These are phyloP conservation scores for Neopestalotiopsis sp. DNA, from an alignment of 2,329 filamentous ascomycete species.

Conservation along the genomic window DNA sequence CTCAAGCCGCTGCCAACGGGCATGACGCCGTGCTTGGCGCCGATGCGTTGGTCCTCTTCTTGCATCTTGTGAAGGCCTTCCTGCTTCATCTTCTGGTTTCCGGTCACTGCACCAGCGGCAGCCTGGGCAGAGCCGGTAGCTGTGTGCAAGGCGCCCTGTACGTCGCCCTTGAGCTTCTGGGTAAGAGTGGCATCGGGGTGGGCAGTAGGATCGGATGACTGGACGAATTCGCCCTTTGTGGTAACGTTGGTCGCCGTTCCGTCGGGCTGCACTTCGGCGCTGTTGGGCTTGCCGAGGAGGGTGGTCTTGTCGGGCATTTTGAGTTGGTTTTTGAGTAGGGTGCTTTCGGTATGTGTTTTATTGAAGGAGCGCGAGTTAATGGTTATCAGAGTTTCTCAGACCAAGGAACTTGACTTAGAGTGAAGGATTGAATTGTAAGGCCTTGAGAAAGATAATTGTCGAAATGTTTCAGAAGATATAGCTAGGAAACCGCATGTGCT, in stretches of 20 bases:
- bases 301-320: slow-evolving; percentile 15
- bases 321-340: background rate
- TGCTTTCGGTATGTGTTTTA: background rate
- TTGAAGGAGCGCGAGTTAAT: background rate
- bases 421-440: background rate
- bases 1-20: slow-evolving; percentile 26
- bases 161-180: slow-evolving; percentile 34
- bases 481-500: background rate
- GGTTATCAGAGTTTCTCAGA: background rate
- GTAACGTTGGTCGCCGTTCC: slow-evolving; percentile 23
- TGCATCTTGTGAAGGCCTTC: slow-evolving; percentile 32
- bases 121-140: slow-evolving; percentile 30
- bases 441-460: background rate
- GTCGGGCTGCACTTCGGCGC: slow-evolving; percentile 17
- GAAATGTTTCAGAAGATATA: background rate
- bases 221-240: slow-evolving; percentile 24
- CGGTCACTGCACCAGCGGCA: slow-evolving; percentile 24
- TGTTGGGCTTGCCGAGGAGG: slow-evolving; percentile 16
- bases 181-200: slow-evolving; percentile 25
- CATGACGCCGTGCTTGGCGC: slow-evolving; percentile 30
- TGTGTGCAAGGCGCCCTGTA: slow-evolving; percentile 27
- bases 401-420: background rate
- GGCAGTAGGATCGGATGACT: slow-evolving; percentile 27
- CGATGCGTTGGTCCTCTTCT: slow-evolving; percentile 31
- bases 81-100: slow-evolving; percentile 29